Conservation (phyloP, 257 asterid species). For the Leptodermis oblonga region DNA sequence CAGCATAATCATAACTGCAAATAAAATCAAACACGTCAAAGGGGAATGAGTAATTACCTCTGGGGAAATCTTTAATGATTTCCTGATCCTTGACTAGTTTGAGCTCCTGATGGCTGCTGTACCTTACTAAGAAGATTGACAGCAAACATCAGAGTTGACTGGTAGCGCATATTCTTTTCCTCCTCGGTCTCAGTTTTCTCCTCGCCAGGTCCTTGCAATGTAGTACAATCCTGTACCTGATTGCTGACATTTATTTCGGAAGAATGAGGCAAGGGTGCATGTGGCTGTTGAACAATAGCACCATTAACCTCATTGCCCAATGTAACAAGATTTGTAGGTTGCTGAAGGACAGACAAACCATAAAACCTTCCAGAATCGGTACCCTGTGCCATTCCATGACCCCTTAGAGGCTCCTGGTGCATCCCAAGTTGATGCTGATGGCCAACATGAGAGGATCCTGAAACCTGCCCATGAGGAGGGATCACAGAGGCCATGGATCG, state of each 20-base stretch:
- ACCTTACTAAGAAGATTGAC: conserved; percentile 81
- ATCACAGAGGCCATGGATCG: conserved; percentile 33
- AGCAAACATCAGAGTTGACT: conserved; percentile 79
- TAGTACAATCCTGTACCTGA: conserved; percentile 52
- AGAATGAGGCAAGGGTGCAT: conserved; percentile 40
- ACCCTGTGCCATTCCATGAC: conserved; percentile 43
- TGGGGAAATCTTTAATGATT: conserved; percentile 39
- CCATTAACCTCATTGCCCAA: conserved; percentile 45
- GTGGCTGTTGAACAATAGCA: conserved; percentile 39
- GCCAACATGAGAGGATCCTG: conserved; percentile 37
- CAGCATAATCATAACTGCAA: neutral
- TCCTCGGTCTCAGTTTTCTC: conserved; percentile 70
- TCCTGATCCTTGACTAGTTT: conserved; percentile 65
- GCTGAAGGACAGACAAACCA: conserved; percentile 51
- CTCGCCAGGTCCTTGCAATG: conserved; percentile 49
- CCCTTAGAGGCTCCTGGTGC: conserved; percentile 36
- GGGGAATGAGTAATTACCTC: conserved; percentile 46
- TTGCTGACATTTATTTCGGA: conserved; percentile 35
- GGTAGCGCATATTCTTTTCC: conserved; percentile 85
- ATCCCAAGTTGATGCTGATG: conserved; percentile 51
- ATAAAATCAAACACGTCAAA: neutral
- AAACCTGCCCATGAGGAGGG: conserved; percentile 44
- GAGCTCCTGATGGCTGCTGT: conserved; percentile 70
- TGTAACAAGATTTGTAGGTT: conserved; percentile 41
- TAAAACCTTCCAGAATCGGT: conserved; percentile 46